phyloP scores from a whole-genome alignment of 768 basidiomycete genomes.

The Kwoniella europaea region DNA sequence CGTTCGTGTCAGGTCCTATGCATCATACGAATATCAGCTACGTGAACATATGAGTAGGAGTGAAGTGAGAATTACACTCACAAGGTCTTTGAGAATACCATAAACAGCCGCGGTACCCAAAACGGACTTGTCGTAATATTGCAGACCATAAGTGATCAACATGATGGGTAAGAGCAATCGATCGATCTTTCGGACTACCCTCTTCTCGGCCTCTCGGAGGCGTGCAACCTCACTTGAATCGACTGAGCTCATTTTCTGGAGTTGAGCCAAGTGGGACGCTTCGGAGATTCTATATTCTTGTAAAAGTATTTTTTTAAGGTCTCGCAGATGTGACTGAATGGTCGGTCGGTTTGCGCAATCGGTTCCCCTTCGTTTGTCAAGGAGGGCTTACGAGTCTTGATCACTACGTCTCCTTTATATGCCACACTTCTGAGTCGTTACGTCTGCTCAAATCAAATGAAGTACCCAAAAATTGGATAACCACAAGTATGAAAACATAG shows the following conservation, averaged over 20 bases:
- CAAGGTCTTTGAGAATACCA: conserved; percentile 55
- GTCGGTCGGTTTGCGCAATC: neutral
- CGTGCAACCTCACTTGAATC: conserved; percentile 10
- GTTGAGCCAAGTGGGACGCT: too few relatives aligned
- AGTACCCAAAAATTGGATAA: neutral
- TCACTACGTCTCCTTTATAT: conserved; percentile 3
- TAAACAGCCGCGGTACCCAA: conserved; percentile 55
- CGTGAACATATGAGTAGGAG: neutral
- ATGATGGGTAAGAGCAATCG: conserved; percentile 55
- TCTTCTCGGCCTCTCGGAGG: conserved; percentile 28
- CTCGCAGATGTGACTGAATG: neutral
- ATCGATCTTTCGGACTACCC: conserved; percentile 45
- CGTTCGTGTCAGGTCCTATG: conserved; percentile 40
- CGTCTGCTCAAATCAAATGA: neutral
- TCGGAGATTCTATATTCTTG: too few relatives aligned
- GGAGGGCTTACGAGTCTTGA: neutral
- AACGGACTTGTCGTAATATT: conserved; percentile 57
- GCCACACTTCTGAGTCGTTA: neutral
- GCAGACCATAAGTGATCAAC: conserved; percentile 52
- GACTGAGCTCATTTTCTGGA: neutral
- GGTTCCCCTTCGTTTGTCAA: neutral
- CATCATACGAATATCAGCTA: too few relatives aligned
- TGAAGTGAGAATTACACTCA: neutral
- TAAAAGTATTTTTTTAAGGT: neutral
- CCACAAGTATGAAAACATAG: neutral